Evolutionary conservation across 495 filamentous ascomycete genomes (phyloP), one percentile per base, ranked within the genome.

Genomic region (Annulohypoxylon moriforme): DNA sequence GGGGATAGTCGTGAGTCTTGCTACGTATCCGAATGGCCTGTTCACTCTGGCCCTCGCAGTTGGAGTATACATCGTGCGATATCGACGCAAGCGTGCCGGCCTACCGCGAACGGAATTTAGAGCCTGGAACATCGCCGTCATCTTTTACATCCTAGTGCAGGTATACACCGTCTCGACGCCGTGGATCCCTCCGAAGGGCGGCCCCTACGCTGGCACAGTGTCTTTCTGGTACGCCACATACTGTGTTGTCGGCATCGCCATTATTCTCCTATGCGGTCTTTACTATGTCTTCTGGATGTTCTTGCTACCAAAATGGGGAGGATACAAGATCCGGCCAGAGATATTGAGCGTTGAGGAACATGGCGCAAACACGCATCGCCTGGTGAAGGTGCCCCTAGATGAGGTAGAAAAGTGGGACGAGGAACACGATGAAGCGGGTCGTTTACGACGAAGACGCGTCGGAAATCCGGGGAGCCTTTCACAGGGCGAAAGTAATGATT

Each of bases 191-290:
- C 89, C 89, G 0, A 80, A 79, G 1, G 81, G 76, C 3, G 89
- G 89, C 0, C 81, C 82, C 0, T 81, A 80, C 42, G 87, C 84
- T 0, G 89, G 89, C 0, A 84, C 88, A 62, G 88, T 91, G 1
- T 89, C 84, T 53, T 91, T 92, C 70, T 91, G 88, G 88, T 91
- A 91, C 64, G 89, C 81, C 3, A 90, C 89, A 5, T 90, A 91
- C 63, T 79, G 82, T 20, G 88, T 86, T 2, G 81, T 83, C 9
- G 87, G 88, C 1, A 79, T 90, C 38, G 86, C 76, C 20, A 81
- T 88, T 13, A 71, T 90, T 14, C 56, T 81, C 20, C 22, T 77
- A 0, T 89, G 89, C 60, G 85, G 60, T 0, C 71, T 86, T 0
- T 91, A 90, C 71, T 91, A 89, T 67, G 81, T 80, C 46, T 29